Base-by-base conservation (phyloP, 129 eudicot species). In the Rutidosis leptorrhynchoides region DNA sequence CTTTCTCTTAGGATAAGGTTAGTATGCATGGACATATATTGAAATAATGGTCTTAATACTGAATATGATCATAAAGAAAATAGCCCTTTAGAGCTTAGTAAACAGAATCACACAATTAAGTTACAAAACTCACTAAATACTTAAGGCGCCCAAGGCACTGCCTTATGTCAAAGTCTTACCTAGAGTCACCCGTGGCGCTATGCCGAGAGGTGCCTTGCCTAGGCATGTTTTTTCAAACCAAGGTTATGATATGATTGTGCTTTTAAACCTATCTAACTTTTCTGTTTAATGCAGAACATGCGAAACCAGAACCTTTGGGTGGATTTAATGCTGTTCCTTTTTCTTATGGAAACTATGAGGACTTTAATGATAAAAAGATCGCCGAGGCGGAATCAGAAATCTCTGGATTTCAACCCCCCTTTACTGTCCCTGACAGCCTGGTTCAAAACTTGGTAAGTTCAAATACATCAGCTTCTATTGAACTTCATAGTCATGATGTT, bases 401-500 rank as follows among this genome's bases (percentile, higher is more conserved):
- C 23, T 51, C 78, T 74, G 64, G 80, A 64, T 90, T 83, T 70
- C 65, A 68, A n/a, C 95, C 97, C 57, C 84, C 88, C 27, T 86
- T 94, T 74, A 74, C 86, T 58, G 81, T 87, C 56, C 99, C 99
- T 56, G 94, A 78, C 58, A 71, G 70, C 81, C 78, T 89, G 75
- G 53, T 78, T 74, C 82, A 86, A 3, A 72, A 78, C 83, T 65
- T 89, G 82, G 99, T 94, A 93, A 84, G 96, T 73, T 79, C 24
- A 71, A 52, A 51, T 64, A 57, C 81, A 69, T 71, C 58, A 65
- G 52, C 66, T 62, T 40, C 64, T 30, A 23, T 33, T 24, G 21
- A 48, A 28, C 70, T 35, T 67, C 62, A 2, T 15, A 28, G 62
- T 49, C 29, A 64, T 48, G 46, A 69, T 59, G 58, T 54, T 57